Conservation (phyloP, 23 red algal species). For the Gracilaria vermiculophylla region DNA sequence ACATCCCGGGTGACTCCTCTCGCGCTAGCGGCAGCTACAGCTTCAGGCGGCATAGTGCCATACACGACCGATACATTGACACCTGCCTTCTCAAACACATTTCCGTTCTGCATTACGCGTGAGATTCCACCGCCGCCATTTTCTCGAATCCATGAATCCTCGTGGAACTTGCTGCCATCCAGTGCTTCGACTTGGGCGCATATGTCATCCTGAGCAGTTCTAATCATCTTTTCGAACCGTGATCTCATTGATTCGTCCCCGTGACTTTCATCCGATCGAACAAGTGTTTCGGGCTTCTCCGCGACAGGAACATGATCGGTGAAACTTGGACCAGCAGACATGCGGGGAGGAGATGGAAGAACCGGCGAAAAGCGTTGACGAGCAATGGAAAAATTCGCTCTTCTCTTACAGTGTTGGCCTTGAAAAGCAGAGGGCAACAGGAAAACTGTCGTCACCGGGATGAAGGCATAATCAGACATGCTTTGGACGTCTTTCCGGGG, state of each 20-base stretch:
- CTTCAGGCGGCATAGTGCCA: slow-evolving; percentile 99
- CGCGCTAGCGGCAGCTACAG: slow-evolving; percentile 81
- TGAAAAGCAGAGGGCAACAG: neutral
- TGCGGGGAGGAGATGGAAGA: neutral
- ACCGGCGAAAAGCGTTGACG: neutral
- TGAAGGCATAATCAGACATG: neutral
- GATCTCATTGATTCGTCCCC: slow-evolving; percentile 42
- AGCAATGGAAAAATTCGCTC: neutral
- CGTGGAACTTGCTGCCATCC: slow-evolving; percentile 87
- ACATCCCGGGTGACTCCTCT: slow-evolving; percentile 88
- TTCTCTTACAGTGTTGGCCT: neutral
- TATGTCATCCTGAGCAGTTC: slow-evolving; percentile 84
- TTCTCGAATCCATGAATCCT: slow-evolving; percentile 93
- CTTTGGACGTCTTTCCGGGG: neutral
- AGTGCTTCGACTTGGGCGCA: slow-evolving; percentile 88
- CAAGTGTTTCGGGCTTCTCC: slow-evolving; percentile 56
- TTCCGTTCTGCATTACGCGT: slow-evolving; percentile 82
- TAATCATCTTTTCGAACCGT: slow-evolving; percentile 93
- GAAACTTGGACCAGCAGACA: slow-evolving; percentile 52
- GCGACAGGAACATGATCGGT: slow-evolving; percentile 69
- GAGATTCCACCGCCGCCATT: slow-evolving; percentile 96
- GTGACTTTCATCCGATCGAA: slow-evolving; percentile 30
- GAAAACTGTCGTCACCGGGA: neutral
- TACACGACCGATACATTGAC: slow-evolving; percentile 98
- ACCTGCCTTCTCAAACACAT: slow-evolving; percentile 98